phyloP scores from a whole-genome alignment of 164 flowering plant genomes.

The Litsea cubeba region DNA sequence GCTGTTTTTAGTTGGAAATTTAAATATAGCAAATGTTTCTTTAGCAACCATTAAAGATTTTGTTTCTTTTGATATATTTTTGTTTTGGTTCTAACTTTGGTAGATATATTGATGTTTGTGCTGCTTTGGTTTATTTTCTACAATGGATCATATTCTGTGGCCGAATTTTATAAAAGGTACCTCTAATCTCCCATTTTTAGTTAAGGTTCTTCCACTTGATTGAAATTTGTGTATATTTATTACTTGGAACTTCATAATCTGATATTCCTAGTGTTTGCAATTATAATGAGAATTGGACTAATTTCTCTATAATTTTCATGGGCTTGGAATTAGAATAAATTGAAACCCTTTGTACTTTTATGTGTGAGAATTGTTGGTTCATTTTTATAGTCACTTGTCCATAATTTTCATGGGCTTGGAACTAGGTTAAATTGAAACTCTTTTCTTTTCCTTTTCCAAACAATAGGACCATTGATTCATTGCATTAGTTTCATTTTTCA shows the following conservation, averaged over 20 bases:
- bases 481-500: too few relatives aligned
- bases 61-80: background rate
- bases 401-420: too few relatives aligned
- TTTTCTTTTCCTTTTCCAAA: too few relatives aligned
- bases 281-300: background rate
- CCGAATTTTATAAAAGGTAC: constrained; percentile 44
- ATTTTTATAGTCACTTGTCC: too few relatives aligned
- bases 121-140: constrained; percentile 47
- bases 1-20: too few relatives aligned
- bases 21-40: too few relatives aligned
- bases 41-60: background rate
- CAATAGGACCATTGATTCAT: background rate
- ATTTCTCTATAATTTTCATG: background rate
- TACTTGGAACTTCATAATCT: background rate
- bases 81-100: constrained; percentile 9
- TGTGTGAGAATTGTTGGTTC: too few relatives aligned
- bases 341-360: background rate
- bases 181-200: background rate
- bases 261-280: background rate
- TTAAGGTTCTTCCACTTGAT: background rate
- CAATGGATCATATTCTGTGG: constrained; percentile 35
- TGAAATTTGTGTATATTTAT: background rate
- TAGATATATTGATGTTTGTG: constrained; percentile 45
- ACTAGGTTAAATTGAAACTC: too few relatives aligned
- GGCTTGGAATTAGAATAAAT: background rate